Evolutionary conservation across 2,329 filamentous ascomycete species (phyloP).

Genomic region (Pyricularia grisea): DNA sequence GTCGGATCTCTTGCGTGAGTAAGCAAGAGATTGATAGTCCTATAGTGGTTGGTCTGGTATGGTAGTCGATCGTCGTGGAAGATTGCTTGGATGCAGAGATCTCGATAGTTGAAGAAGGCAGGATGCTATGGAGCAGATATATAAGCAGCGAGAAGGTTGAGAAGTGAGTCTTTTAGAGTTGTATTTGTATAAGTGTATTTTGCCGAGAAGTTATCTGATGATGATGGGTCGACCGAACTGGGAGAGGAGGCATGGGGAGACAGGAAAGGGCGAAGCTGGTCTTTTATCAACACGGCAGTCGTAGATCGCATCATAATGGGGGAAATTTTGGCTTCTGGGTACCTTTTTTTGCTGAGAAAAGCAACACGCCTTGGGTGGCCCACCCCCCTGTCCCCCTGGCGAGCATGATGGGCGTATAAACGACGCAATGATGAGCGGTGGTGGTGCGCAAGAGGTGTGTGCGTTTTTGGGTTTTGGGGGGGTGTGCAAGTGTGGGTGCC

Average conservation of each 20-base stretch:
- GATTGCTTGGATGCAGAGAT: conserved; percentile 6
- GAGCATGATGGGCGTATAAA: neutral
- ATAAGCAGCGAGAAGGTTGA: neutral
- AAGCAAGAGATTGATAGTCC: neutral
- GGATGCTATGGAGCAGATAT: conserved; percentile 1
- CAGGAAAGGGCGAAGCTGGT: neutral
- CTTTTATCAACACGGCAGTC: conserved; percentile 1
- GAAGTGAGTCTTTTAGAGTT: neutral
- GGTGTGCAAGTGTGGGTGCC: neutral
- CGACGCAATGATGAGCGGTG: conserved; percentile 1
- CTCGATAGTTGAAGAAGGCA: conserved; percentile 1
- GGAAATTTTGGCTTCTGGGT: conserved; percentile 1
- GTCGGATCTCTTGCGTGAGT: neutral
- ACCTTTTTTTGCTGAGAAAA: neutral
- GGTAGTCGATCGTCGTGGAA: conserved; percentile 6
- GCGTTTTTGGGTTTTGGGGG: neutral
- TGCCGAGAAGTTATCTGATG: neutral
- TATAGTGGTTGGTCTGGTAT: conserved; percentile 8
- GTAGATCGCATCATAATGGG: neutral
- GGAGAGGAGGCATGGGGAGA: neutral
- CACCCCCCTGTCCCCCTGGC: neutral
- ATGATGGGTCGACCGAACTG: neutral
- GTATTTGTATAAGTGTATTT: neutral
- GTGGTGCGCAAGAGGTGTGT: neutral
- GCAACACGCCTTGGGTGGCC: neutral